Percentiles rank a stretch among this genome's conserved stretches.
phyloP scores from a whole-genome alignment of 2,329 filamentous ascomycete species.

The Colletotrichum orbiculare region DNA sequence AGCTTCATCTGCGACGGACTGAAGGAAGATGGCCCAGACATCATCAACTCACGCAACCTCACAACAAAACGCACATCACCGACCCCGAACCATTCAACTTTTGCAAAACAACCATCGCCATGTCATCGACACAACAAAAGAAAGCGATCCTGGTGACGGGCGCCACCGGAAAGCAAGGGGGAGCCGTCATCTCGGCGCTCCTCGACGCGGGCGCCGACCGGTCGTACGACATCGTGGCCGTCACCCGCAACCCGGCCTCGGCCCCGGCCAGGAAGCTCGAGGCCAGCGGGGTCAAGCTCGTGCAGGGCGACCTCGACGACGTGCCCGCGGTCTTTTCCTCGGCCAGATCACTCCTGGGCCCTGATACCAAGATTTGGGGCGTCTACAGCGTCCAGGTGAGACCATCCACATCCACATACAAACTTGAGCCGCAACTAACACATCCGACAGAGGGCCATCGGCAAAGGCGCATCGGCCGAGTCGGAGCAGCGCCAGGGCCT shows the following conservation, averaged over 20 bases:
- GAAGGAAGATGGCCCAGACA: too few relatives aligned
- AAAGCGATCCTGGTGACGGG: slow-evolving; percentile 54
- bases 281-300: slow-evolving; percentile 58
- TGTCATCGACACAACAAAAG: not conserved
- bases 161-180: slow-evolving; percentile 61
- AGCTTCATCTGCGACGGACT: too few relatives aligned
- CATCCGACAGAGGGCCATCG: not conserved
- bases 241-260: slow-evolving; percentile 66
- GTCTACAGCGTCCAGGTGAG: slow-evolving; percentile 68
- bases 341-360: slow-evolving; percentile 42
- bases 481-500: slow-evolving; percentile 63
- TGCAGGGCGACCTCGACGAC: slow-evolving; percentile 66
- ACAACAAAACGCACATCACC: too few relatives aligned
- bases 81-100: too few relatives aligned
- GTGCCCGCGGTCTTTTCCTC: slow-evolving; percentile 58
- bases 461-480: slow-evolving; percentile 4
- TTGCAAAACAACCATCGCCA: too few relatives aligned
- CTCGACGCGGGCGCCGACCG: slow-evolving; percentile 40
- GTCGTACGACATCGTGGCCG: slow-evolving; percentile 54
- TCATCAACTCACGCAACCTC: too few relatives aligned
- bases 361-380: slow-evolving; percentile 59
- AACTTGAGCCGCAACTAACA: too few relatives aligned
- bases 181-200: slow-evolving; percentile 55
- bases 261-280: slow-evolving; percentile 58
- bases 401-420: not conserved